These are phyloP conservation scores for Trichoderma erinaceum DNA, from an alignment of 495 filamentous ascomycete genomes.

Conservation along the genomic window DNA sequence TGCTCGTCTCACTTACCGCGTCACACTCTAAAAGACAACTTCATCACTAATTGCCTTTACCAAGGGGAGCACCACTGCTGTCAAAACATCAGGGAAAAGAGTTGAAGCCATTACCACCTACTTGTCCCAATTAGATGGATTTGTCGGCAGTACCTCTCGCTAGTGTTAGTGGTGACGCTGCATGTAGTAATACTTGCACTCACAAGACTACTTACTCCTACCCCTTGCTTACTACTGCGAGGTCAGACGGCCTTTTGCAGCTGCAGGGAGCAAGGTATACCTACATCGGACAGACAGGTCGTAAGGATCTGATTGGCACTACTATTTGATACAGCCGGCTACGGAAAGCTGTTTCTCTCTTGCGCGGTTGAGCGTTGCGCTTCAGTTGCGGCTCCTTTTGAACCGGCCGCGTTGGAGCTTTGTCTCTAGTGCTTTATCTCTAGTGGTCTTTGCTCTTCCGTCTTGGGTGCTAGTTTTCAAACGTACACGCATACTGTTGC, in stretches of 20 bases:
- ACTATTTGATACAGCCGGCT: not conserved
- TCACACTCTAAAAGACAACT: not conserved
- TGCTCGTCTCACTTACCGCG: not conserved
- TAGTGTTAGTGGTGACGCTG: not conserved
- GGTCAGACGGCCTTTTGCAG: constrained; percentile 9
- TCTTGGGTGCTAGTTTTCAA: not conserved
- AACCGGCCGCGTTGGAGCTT: not conserved
- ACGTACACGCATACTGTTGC: not conserved
- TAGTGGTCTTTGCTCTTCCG: not conserved
- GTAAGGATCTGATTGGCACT: not conserved
- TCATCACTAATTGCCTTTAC: not conserved
- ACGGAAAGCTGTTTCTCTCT: not conserved
- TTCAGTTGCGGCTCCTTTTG: not conserved
- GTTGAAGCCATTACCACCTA: not conserved
- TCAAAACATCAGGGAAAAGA: not conserved
- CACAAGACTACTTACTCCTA: not conserved
- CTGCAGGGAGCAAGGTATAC: not conserved
- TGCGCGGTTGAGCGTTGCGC: not conserved
- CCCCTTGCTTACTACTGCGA: not conserved
- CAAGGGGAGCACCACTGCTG: not conserved
- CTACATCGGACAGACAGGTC: not conserved
- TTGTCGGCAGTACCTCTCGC: not conserved
- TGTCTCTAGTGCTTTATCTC: no score
- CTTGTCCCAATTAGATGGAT: no score
- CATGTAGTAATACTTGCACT: not conserved